Conservation (phyloP, 805 yeast species). For the Candida pseudoglaebosa region DNA sequence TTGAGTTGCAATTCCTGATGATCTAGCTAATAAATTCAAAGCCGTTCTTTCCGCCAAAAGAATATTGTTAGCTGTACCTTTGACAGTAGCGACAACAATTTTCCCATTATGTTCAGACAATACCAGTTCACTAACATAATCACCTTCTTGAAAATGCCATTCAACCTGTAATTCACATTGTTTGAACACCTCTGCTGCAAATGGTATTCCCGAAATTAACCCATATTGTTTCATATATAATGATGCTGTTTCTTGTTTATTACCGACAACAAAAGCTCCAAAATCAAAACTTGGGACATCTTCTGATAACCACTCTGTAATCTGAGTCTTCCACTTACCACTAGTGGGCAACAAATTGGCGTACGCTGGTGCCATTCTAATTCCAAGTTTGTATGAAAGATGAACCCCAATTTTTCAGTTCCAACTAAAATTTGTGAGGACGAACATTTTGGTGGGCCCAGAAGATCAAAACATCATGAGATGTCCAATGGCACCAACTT, state of each 20-base stretch:
- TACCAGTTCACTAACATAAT: constrained; percentile 33
- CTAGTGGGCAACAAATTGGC: constrained; percentile 64
- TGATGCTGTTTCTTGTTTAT: constrained; percentile 63
- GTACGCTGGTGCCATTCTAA: constrained; percentile 12
- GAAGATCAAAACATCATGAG: constrained; percentile 2
- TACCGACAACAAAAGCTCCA: constrained; percentile 95
- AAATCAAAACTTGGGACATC: constrained; percentile 93
- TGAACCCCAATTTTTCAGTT: too few relatives aligned
- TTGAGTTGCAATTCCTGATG: constrained; percentile 85
- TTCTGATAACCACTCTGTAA: constrained; percentile 73
- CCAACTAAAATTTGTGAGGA: too few relatives aligned
- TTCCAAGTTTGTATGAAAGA: neutral
- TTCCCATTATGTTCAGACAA: constrained; percentile 49
- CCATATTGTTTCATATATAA: constrained; percentile 80
- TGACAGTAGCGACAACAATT: constrained; percentile 69
- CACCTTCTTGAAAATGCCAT: constrained; percentile 77
- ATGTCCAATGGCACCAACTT: neutral
- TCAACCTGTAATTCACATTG: constrained; percentile 70
- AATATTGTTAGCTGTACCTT: constrained; percentile 76
- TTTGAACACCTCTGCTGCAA: constrained; percentile 76
- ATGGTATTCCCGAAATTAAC: constrained; percentile 80
- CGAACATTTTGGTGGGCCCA: too few relatives aligned
- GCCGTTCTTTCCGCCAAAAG: constrained; percentile 84
- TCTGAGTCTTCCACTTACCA: constrained; percentile 78
- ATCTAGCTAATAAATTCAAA: constrained; percentile 72